These are phyloP conservation scores for Backusella liffmaniae DNA, from an alignment of 192 early-diverging fungal species.

Conservation along the genomic window DNA sequence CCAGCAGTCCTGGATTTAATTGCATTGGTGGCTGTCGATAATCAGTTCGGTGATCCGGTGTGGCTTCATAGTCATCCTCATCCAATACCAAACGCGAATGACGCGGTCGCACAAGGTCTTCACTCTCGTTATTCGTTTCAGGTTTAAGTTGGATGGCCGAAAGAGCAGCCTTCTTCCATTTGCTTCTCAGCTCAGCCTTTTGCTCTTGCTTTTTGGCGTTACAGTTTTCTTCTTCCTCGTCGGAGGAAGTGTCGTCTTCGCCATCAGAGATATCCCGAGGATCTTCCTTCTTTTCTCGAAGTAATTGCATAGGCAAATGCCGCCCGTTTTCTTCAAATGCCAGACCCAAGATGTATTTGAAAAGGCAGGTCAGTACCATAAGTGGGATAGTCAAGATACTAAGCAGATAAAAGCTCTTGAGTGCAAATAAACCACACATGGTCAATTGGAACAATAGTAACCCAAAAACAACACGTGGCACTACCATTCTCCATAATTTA, in stretches of 20 bases:
- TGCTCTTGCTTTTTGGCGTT: neutral
- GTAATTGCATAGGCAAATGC: slow-evolving; percentile 28
- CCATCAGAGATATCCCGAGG: neutral
- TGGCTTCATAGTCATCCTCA: slow-evolving; percentile 59
- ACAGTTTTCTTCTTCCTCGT: neutral
- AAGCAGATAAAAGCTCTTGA: slow-evolving; percentile 44
- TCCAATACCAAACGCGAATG: slow-evolving; percentile 33
- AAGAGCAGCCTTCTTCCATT: slow-evolving; percentile 1
- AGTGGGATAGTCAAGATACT: slow-evolving; percentile 40
- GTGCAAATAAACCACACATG: slow-evolving; percentile 59
- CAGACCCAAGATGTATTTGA: slow-evolving; percentile 32
- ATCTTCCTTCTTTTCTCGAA: slow-evolving; percentile 16
- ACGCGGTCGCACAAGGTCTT: neutral
- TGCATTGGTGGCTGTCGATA: slow-evolving; percentile 69
- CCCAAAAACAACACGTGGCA: slow-evolving; percentile 59
- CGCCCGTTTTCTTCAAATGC: slow-evolving; percentile 22
- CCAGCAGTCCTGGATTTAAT: slow-evolving; percentile 62
- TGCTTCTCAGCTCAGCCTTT: neutral
- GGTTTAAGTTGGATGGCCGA: neutral
- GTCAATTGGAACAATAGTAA: slow-evolving; percentile 67
- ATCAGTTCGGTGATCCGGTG: slow-evolving; percentile 64
- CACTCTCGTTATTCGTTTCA: neutral
- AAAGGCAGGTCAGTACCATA: slow-evolving; percentile 46
- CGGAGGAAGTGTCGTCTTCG: neutral
- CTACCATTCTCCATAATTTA: slow-evolving; percentile 66